Evolutionary conservation across 805 yeast species (phyloP).

Genomic region (Naumovozyma castellii): DNA sequence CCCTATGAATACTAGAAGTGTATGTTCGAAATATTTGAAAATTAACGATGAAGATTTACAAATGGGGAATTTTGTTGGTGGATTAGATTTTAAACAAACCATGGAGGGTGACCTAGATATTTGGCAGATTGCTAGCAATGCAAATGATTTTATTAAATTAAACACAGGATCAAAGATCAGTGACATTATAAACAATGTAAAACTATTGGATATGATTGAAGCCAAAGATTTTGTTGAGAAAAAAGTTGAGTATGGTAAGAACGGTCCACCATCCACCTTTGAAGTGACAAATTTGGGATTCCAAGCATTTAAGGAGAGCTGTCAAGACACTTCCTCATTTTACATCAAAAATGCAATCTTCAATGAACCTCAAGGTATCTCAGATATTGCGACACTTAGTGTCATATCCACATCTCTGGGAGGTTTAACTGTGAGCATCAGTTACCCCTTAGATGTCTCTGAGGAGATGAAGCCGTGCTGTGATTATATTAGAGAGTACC

Average conservation of each 20-base stretch:
- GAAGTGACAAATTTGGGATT: slow-evolving; percentile 26
- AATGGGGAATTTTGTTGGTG: slow-evolving; percentile 22
- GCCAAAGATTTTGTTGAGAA: slow-evolving; percentile 10
- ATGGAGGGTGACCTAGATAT: slow-evolving; percentile 2
- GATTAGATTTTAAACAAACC: slow-evolving; percentile 7
- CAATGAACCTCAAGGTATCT: slow-evolving; percentile 23
- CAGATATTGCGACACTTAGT: slow-evolving; percentile 16
- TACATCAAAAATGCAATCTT: slow-evolving; percentile 18
- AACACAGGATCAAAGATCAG: slow-evolving; percentile 5
- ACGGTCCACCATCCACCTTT: slow-evolving; percentile 19
- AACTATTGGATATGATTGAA: slow-evolving; percentile 18
- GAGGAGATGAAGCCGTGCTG: slow-evolving; percentile 7
- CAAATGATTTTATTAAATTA: slow-evolving; percentile 4
- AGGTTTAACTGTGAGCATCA: slow-evolving; percentile 19
- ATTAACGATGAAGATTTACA: slow-evolving; percentile 4
- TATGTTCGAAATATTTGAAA: slow-evolving; percentile 6
- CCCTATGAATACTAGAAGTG: slow-evolving; percentile 21
- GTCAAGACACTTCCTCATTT: slow-evolving; percentile 5
- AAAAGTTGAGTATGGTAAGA: slow-evolving; percentile 8
- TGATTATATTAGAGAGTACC: slow-evolving; percentile 1
- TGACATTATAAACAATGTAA: slow-evolving; percentile 12
- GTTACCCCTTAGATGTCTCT: slow-evolving; percentile 12
- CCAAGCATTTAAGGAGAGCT: slow-evolving; percentile 10
- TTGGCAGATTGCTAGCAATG: slow-evolving; percentile 13
- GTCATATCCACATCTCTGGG: slow-evolving; percentile 18